Evolutionary conservation across 2,329 filamentous ascomycete genomes (phyloP), one percentile per base, ranked within the genome.

Genomic region (Cercospora berteroae): DNA sequence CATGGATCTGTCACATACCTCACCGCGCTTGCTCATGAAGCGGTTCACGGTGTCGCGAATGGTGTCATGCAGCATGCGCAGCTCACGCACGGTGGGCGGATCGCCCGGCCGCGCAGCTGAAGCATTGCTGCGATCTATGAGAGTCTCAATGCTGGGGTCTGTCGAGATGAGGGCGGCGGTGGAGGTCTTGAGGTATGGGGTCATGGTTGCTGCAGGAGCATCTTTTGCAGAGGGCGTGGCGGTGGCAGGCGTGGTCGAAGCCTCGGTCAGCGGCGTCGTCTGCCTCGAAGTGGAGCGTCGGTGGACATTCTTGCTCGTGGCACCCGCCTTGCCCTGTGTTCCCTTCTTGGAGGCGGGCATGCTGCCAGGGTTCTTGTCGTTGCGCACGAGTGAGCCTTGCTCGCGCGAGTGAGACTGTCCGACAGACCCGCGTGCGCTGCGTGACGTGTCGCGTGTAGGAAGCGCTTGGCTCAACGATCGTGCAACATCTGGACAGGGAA

Each of bases 201-300:
- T 78, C 71, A 62, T 90, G 66, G 89, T 84, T 42, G 88, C 69
- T 27, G 76, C 61, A 74, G 82, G 75, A 74, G 83, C 75, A 44
- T 82, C 75, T 52, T 79, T 73, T 18, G 90, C 85, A 64, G 89
- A 86, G 61, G 92, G 85, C 74, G 88, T 89, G 65, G 89, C 85
- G 50, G 88, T 74, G 18, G 78, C 69, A 72, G 83, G 78, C 73
- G 84, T 75, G 81, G 85, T 76, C 78, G 81, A 74, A 79, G 79
- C 70, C 36, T 82, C 80, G 12, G 75, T 75, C 27, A 75, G 71
- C 39, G 91, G 92, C 16, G 91, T 94, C 39, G 90, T 92, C 79
- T 93, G 94, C 76, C 91, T 89, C 77, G 90, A 93, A 69, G 87
- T 84, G 73, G 89, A 90, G 72, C 88, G 88, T 69, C 88, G 85